Conservation (phyloP, 1,139 yeast species). For the Geotrichum fermentans region DNA sequence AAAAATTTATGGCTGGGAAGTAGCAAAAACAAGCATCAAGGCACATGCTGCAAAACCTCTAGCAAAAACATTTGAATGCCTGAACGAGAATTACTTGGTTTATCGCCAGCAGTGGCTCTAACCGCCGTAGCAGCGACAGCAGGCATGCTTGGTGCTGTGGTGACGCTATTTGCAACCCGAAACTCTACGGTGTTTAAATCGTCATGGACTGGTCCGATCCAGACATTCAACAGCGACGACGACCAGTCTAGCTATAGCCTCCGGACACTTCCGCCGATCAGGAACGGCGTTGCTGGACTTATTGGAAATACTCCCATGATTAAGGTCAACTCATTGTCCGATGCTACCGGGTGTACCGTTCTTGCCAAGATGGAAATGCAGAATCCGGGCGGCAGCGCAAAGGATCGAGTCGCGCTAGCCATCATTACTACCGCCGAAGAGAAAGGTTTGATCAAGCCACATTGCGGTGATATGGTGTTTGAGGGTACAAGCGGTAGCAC, state of each 20-base stretch:
- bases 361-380: slow-evolving; percentile 80
- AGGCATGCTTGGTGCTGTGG: background rate
- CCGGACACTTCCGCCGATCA: slow-evolving; percentile 12
- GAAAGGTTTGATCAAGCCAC: slow-evolving; percentile 53
- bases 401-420: slow-evolving; percentile 88
- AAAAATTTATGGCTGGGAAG: too few relatives aligned
- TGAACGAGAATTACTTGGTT: too few relatives aligned
- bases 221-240: background rate
- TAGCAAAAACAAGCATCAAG: too few relatives aligned
- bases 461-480: slow-evolving; percentile 60
- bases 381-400: slow-evolving; percentile 95
- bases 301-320: slow-evolving; percentile 90
- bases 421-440: slow-evolving; percentile 67
- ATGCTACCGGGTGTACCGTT: slow-evolving; percentile 71
- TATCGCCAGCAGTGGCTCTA: background rate
- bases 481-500: slow-evolving; percentile 98
- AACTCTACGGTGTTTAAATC: too few relatives aligned
- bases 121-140: background rate
- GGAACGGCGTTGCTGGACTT: slow-evolving; percentile 51
- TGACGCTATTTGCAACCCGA: too few relatives aligned
- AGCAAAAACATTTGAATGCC: too few relatives aligned
- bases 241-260: background rate
- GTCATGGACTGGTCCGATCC: too few relatives aligned
- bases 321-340: slow-evolving; percentile 68
- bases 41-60: too few relatives aligned